Evolutionary conservation across 805 yeast genomes (phyloP).

Genomic region (Metschnikowia colocasiae): DNA sequence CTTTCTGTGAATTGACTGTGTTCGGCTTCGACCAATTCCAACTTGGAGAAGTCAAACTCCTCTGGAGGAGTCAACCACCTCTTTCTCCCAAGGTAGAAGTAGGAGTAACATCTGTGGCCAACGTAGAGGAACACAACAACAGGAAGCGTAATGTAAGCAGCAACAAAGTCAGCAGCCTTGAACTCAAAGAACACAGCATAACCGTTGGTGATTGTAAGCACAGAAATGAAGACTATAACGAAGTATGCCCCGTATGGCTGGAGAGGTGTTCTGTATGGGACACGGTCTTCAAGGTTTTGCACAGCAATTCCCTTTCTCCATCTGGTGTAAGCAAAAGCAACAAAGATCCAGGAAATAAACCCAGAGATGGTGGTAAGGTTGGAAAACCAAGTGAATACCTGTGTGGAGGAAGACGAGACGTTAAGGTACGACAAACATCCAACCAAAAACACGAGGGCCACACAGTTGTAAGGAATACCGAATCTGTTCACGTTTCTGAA

Average conservation of each 20-base stretch:
- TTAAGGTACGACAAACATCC: conserved; percentile 52
- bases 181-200: conserved; percentile 63
- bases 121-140: conserved; percentile 49
- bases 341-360: conserved; percentile 59
- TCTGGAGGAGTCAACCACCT: conserved; percentile 48
- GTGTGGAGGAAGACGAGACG: conserved; percentile 47
- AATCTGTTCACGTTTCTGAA: conserved; percentile 29
- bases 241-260: conserved; percentile 60
- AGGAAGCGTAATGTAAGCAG: conserved; percentile 69
- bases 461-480: conserved; percentile 43
- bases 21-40: conserved; percentile 57
- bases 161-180: conserved; percentile 66
- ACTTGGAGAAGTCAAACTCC: conserved; percentile 58
- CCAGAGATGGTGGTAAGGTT: conserved; percentile 66
- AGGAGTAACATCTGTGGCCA: conserved; percentile 52
- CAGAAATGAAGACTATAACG: conserved; percentile 44
- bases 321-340: conserved; percentile 51
- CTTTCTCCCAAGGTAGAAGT: conserved; percentile 22
- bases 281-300: conserved; percentile 52
- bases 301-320: conserved; percentile 60
- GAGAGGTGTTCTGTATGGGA: conserved; percentile 52
- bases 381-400: conserved; percentile 62
- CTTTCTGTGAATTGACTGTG: conserved; percentile 37
- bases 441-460: conserved; percentile 30
- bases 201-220: conserved; percentile 69